These are phyloP conservation scores for Plasmodium vivax DNA, from an alignment of 169 alveolate genomes.

Conservation along the genomic window DNA sequence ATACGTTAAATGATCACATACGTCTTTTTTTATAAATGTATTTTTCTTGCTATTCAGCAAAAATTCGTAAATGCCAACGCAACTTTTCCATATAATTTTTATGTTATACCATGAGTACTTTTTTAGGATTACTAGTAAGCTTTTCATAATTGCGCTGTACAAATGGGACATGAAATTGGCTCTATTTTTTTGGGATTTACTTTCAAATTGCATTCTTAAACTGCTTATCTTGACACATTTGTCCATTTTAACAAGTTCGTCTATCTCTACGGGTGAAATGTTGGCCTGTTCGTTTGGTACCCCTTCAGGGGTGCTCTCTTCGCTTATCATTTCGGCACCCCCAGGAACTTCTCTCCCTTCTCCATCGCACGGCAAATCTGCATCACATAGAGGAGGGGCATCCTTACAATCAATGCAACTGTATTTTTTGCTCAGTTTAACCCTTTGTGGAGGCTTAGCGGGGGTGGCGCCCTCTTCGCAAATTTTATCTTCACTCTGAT, in stretches of 20 bases:
- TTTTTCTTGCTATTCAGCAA: conserved; percentile 60
- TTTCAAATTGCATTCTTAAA: conserved; percentile 2
- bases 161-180: conserved; percentile 26
- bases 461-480: neutral
- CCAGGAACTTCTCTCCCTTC: neutral
- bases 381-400: neutral
- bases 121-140: conserved; percentile 39
- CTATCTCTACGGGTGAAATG: neutral
- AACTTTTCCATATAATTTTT: conserved; percentile 73
- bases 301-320: neutral
- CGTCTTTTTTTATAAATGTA: conserved; percentile 42
- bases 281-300: neutral
- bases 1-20: conserved; percentile 61
- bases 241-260: conserved; percentile 7
- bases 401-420: neutral
- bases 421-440: neutral
- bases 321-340: neutral
- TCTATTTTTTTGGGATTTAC: conserved; percentile 3
- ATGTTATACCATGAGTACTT: conserved; percentile 71
- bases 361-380: neutral
- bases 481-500: neutral
- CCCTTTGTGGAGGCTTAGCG: neutral
- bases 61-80: conserved; percentile 51
- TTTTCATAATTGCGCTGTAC: conserved; percentile 30
- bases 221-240: conserved; percentile 4